Evolutionary conservation across 176 grass and related monocot species (phyloP), one percentile per base, ranked within the genome.

Genomic region (Eragrostis nindensis): DNA sequence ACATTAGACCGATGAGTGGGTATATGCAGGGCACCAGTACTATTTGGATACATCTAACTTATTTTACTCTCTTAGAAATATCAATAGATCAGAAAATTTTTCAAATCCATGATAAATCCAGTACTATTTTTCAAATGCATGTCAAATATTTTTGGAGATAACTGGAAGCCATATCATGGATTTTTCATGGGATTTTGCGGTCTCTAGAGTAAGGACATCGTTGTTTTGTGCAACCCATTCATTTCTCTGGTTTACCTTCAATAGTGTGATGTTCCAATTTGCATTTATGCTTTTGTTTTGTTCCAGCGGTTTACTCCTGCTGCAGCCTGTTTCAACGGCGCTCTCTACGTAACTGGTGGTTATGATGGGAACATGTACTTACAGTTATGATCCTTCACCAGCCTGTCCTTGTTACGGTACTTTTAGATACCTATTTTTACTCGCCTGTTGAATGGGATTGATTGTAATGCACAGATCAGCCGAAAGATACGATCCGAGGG

Each of bases 401-500:
- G 80, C 83, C 10, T 68, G 30, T 18, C 46, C 25, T 44, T 57
- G 6, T 12, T 84, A 39, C 56, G 21, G 27, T 65, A 75, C 19
- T 44, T 46, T 59, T 67, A 18, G 12, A 43, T 71, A 57, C 55
- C 5, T 68, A n/a, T 70, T 49, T 32, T 65, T 26, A n/a, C 53
- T 41, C 65, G 67, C 45, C 42, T 38, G 70, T 24, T 79, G 29
- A 87, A 74, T 41, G 19, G 71, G 60, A 57, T 81, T 81, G 11
- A 56, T 50, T 38, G 8, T 63, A 71, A 76, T 70, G 44, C 66
- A 70, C 85, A 98, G 95, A 41, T 91, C 95, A 71, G 75, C 82
- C 61, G 95, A 98, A 90, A 90, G 92, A 74, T 98, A 84, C 42
- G 95, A 98, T 90, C 95, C 95, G 64, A 90, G 95, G 75, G 95